These are phyloP conservation scores for Lasiosphaeriaceae sp. DNA, from an alignment of 495 filamentous ascomycete genomes.

Conservation along the genomic window DNA sequence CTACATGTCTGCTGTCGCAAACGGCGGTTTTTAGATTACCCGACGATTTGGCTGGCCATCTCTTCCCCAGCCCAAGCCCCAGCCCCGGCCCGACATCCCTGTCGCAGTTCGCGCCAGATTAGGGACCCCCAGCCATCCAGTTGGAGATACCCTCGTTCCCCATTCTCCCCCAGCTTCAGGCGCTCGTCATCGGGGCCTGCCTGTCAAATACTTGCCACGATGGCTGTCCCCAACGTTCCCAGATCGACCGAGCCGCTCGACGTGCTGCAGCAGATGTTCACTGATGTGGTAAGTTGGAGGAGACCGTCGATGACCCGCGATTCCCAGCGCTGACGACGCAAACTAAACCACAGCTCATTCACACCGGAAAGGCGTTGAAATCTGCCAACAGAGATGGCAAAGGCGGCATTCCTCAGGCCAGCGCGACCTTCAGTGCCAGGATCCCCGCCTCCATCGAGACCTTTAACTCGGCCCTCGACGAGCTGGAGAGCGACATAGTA, in stretches of 20 bases:
- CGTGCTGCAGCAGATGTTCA: constrained; percentile 40
- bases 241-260: constrained; percentile 34
- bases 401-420: constrained; percentile 22
- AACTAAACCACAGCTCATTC: constrained; percentile 38
- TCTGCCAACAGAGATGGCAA: constrained; percentile 37
- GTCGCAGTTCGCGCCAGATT: background rate
- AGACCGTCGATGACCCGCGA: background rate
- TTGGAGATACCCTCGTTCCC: background rate
- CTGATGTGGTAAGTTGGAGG: constrained; percentile 40
- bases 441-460: constrained; percentile 35
- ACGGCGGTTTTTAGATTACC: background rate
- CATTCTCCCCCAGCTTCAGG: background rate
- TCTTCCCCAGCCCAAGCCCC: too few relatives aligned
- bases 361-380: constrained; percentile 47
- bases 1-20: background rate
- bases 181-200: background rate
- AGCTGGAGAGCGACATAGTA: constrained; percentile 52
- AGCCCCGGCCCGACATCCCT: background rate
- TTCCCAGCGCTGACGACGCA: background rate
- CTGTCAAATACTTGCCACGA: constrained; percentile 13
- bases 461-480: constrained; percentile 49
- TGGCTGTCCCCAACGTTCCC: constrained; percentile 32
- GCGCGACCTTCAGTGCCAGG: constrained; percentile 28
- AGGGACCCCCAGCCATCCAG: background rate
- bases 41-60: background rate